phyloP scores from a whole-genome alignment of 306 rosid genomes.

The Pyrus pyrifolia region DNA sequence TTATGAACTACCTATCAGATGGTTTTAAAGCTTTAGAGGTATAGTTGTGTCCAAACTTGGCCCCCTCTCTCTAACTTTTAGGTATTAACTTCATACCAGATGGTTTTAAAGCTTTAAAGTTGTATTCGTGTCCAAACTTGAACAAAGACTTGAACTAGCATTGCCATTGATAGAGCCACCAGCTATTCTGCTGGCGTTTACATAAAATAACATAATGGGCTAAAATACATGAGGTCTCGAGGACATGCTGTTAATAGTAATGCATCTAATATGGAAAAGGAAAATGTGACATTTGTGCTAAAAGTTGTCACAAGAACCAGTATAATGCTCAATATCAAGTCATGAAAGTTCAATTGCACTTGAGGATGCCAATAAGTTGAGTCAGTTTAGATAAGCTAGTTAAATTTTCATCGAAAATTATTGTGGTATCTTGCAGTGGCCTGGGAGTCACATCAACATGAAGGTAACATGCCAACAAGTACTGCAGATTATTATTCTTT shows the following conservation, averaged over 20 bases:
- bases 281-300: background rate
- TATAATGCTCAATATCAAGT: background rate
- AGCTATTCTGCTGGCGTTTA: background rate
- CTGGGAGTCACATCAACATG: background rate
- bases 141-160: background rate
- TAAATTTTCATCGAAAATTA: no score
- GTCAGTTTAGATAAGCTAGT: background rate
- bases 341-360: background rate
- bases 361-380: background rate
- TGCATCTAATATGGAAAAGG: background rate
- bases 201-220: background rate
- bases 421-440: background rate
- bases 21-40: background rate
- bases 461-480: background rate
- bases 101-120: background rate
- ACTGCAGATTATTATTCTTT: background rate
- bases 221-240: background rate
- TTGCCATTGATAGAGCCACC: background rate
- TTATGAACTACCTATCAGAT: background rate
- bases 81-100: background rate
- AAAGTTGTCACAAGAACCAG: background rate
- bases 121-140: background rate
- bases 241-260: background rate
- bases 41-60: no score
- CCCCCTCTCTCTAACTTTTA: no score